Percentiles rank a stretch among this genome's conserved stretches.
Conservation (phyloP, 208 protist species). For the Trypanosoma platydactyli region DNA sequence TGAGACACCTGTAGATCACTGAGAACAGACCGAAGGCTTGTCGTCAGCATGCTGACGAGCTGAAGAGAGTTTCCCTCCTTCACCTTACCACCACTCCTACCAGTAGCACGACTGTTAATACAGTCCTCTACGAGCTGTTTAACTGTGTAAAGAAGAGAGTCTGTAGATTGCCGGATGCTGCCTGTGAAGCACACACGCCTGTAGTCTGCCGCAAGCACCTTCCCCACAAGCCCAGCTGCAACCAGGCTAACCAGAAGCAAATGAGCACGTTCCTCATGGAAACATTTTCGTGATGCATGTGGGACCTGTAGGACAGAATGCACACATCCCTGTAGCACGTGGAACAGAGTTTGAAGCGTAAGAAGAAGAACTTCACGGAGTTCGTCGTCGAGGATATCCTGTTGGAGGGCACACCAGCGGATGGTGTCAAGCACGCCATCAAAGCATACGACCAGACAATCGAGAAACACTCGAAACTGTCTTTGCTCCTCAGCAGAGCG, state of each 20-base stretch:
- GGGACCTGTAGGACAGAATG: slow-evolving; percentile 32
- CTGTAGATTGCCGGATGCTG: slow-evolving; percentile 17
- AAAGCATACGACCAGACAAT: slow-evolving; percentile 37
- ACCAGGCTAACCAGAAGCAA: slow-evolving; percentile 56
- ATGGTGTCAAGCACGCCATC: slow-evolving; percentile 45
- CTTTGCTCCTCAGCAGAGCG: slow-evolving; percentile 12
- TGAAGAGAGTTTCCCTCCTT: background rate
- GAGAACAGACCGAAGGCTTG: slow-evolving; percentile 27
- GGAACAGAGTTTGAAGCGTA: slow-evolving; percentile 35
- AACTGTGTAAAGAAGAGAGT: slow-evolving; percentile 17
- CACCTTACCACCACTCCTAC: background rate
- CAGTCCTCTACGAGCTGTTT: slow-evolving; percentile 19
- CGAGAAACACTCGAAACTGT: slow-evolving; percentile 29
- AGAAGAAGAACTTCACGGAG: slow-evolving; percentile 44
- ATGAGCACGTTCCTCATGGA: slow-evolving; percentile 33
- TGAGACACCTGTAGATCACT: slow-evolving; percentile 33
- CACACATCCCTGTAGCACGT: slow-evolving; percentile 34
- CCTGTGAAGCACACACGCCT: slow-evolving; percentile 47
- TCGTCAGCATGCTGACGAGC: slow-evolving; percentile 32
- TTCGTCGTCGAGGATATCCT: slow-evolving; percentile 55
- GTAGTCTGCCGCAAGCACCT: slow-evolving; percentile 37
- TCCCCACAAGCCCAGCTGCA: slow-evolving; percentile 38
- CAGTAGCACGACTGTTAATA: background rate
- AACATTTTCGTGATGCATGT: slow-evolving; percentile 27
- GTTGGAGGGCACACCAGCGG: slow-evolving; percentile 35